Evolutionary conservation across 345 rosid species (phyloP), one percentile per base, ranked within the genome.

Genomic region (Pseudoturritis turrita): DNA sequence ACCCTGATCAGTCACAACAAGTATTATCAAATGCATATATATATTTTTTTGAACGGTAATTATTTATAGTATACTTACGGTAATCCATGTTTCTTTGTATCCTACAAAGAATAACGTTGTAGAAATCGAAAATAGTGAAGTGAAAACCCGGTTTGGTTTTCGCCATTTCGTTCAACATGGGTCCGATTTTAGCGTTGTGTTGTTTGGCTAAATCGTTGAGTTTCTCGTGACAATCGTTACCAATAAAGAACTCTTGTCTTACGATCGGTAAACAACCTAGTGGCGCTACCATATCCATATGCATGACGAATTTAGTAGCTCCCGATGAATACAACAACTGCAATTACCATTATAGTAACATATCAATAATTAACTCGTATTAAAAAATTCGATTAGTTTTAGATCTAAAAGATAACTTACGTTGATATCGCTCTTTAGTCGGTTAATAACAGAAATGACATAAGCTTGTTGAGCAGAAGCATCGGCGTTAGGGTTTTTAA

Each of bases 221-320:
- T 39, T 9, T 17, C 43, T 67, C 69, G 10, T 28, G 56, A 21
- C 79, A 78, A 3, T n/a, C 31, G 25, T 49, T 44, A 4, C 68
- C 53, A n/a, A n/a, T n/a, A n/a, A n/a, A n/a, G 8, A 4, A 58
- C 0, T 47, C 49, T 64, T 57, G 49, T 69, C 73, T 73, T 5
- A 21, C 53, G 14, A 36, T 15, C 2, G 82, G 82, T n/a, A 73
- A 33, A 49, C 82, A 82, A 64, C 85, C 82, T 61, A 82, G 14
- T 4, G 82, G 80, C 1, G 75, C 37, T 46, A 76, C 2, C 26
- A 11, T n/a, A n/a, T n/a, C n/a, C n/a, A n/a, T 29, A 13, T 70
- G 56, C 19, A 76, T 29, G 12, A 49, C 77, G 46, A 82, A 39
- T 43, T 76, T 82, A 65, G 81, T 82, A 58, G 77, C 83, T 40